Evolutionary conservation across 2,329 filamentous ascomycete genomes (phyloP).

Genomic region (Hymenoscyphus fraxineus): DNA sequence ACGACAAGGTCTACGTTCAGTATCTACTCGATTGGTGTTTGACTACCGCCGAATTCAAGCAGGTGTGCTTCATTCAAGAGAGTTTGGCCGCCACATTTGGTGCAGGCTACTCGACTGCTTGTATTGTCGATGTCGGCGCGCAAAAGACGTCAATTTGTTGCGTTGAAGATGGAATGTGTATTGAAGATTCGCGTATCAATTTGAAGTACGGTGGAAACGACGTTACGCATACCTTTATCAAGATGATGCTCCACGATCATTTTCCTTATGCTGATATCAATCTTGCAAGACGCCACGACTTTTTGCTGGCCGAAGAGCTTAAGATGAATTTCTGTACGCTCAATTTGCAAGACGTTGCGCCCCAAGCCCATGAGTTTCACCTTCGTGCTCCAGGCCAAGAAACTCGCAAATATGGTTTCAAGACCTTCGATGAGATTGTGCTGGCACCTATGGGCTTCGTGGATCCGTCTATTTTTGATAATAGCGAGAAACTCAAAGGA

Average conservation of each 20-base stretch:
- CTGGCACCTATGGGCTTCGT: slow-evolving; percentile 95
- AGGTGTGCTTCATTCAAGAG: slow-evolving; percentile 92
- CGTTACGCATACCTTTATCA: slow-evolving; percentile 90
- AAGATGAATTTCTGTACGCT: slow-evolving; percentile 92
- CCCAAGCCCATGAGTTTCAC: slow-evolving; percentile 86
- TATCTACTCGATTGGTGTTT: slow-evolving; percentile 80
- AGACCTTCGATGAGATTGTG: slow-evolving; percentile 94
- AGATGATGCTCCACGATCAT: slow-evolving; percentile 96
- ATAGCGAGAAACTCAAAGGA: slow-evolving; percentile 71
- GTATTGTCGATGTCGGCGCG: slow-evolving; percentile 92
- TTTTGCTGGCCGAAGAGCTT: slow-evolving; percentile 87
- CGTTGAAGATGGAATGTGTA: slow-evolving; percentile 91
- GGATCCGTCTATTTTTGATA: slow-evolving; percentile 82
- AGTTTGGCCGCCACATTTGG: slow-evolving; percentile 93
- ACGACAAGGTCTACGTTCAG: slow-evolving; percentile 90
- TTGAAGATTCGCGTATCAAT: slow-evolving; percentile 93
- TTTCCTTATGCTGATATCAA: slow-evolving; percentile 97
- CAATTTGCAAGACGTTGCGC: slow-evolving; percentile 83
- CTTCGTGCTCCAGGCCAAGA: slow-evolving; percentile 82
- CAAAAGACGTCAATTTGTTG: slow-evolving; percentile 97
- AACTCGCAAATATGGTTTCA: slow-evolving; percentile 91
- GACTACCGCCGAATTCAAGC: slow-evolving; percentile 83
- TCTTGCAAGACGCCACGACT: slow-evolving; percentile 83
- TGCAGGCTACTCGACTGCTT: slow-evolving; percentile 88
- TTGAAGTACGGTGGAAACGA: slow-evolving; percentile 91